A percentile compares a stretch with the other conserved stretches of the same genome.
Conservation (phyloP, 805 yeast genomes). For the Saccharomycopsis sp. region DNA sequence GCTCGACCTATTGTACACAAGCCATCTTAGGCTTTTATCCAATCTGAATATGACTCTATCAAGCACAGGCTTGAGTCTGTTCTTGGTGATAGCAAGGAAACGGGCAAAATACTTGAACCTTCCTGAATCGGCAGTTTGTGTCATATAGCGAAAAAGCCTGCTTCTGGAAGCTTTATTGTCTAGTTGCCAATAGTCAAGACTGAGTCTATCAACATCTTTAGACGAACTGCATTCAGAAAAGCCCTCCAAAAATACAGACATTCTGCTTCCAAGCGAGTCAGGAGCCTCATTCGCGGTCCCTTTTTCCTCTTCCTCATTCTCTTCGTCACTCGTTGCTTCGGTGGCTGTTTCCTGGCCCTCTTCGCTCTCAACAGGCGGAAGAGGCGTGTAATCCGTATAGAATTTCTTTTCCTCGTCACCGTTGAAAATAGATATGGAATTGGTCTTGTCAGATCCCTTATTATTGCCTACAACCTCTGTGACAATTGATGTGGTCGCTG, state of each 20-base stretch:
- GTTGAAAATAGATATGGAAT: neutral
- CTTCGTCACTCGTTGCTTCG: neutral
- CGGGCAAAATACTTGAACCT: conserved; percentile 50
- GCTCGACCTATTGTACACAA: conserved; percentile 40
- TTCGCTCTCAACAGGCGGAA: conserved; percentile 26
- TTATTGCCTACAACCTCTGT: conserved; percentile 3
- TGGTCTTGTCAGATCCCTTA: conserved; percentile 18
- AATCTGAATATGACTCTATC: conserved; percentile 46
- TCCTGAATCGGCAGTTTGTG: conserved; percentile 40
- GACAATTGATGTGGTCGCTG: neutral
- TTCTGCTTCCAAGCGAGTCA: conserved; percentile 30
- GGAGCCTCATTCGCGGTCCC: neutral
- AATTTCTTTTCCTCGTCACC: conserved; percentile 54
- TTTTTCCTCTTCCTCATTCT: conserved; percentile 5
- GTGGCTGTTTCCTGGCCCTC: conserved; percentile 11
- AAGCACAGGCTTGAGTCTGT: conserved; percentile 42
- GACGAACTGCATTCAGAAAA: conserved; percentile 39
- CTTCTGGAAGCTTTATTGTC: conserved; percentile 69
- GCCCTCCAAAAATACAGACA: conserved; percentile 37
- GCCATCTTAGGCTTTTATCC: conserved; percentile 56
- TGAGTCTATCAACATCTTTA: conserved; percentile 44
- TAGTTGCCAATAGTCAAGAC: conserved; percentile 45
- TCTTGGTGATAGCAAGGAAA: conserved; percentile 56
- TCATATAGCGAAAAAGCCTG: conserved; percentile 50
- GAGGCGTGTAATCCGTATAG: conserved; percentile 46